Conservation (phyloP, 106 monocot genomes). For the Iris macrosiphon region DNA sequence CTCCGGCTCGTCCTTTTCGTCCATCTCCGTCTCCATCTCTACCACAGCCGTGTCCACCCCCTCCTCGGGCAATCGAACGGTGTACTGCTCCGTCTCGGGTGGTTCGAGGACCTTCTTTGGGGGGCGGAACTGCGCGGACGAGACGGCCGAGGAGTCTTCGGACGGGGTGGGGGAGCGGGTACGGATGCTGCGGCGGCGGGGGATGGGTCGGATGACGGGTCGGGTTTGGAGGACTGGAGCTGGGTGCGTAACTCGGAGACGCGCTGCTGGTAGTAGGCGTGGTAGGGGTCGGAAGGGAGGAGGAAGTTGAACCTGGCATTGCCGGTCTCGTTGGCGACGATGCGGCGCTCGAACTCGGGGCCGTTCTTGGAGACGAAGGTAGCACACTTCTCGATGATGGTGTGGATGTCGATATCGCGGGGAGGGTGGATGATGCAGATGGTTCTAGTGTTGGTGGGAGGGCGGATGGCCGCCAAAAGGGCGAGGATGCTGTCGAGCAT, state of each 20-base stretch:
- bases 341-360: conserved; percentile 83
- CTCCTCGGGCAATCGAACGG: conserved; percentile 74
- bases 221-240: conserved; percentile 21
- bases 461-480: no score
- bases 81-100: conserved; percentile 83
- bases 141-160: conserved; percentile 26
- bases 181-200: conserved; percentile 11
- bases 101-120: conserved; percentile 63
- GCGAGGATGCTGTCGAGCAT: no score
- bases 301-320: conserved; percentile 94
- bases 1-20: conserved; percentile 85
- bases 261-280: conserved; percentile 90
- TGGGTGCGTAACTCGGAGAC: conserved; percentile 57
- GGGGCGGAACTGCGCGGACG: conserved; percentile 44
- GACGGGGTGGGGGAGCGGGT: background rate
- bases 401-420: conserved; percentile 84
- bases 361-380: conserved; percentile 89
- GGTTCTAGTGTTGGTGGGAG: conserved; percentile 80
- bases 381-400: conserved; percentile 89
- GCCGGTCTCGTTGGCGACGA: conserved; percentile 65
- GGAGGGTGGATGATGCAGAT: conserved; percentile 98
- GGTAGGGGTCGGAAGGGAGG: conserved; percentile 72
- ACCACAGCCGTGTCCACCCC: conserved; percentile 54
- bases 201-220: background rate
- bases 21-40: conserved; percentile 99